A percentile compares a stretch with the other conserved stretches of the same genome.
Conservation (phyloP, 257 asterid species). For the Nicotiana otophora region DNA sequence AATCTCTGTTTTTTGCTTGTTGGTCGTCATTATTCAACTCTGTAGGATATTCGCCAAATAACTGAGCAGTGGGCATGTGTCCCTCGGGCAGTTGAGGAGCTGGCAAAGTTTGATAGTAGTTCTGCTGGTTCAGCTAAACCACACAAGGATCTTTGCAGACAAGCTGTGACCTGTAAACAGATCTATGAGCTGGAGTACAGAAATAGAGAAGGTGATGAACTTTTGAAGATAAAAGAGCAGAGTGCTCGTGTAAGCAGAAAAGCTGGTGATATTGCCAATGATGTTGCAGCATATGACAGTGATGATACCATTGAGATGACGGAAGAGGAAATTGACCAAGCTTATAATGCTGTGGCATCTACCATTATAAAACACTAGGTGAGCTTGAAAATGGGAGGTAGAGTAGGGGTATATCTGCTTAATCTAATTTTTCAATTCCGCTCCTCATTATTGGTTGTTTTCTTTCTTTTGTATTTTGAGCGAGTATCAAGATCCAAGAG, state of each 20-base stretch:
- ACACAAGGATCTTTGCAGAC: conserved; percentile 49
- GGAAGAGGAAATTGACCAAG: conserved; percentile 83
- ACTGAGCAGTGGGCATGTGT: conserved; percentile 81
- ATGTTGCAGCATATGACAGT: conserved; percentile 41
- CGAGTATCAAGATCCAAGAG: neutral
- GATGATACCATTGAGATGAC: conserved; percentile 94
- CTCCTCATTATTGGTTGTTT: neutral
- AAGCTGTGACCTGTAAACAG: conserved; percentile 57
- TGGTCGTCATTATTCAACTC: neutral
- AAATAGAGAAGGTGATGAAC: conserved; percentile 33
- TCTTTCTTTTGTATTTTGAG: neutral
- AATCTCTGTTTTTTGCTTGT: neutral
- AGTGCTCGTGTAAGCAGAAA: conserved; percentile 20
- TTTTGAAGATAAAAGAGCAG: conserved; percentile 23
- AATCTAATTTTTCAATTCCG: neutral
- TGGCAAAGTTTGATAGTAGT: conserved; percentile 36
- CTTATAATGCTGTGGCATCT: conserved; percentile 43
- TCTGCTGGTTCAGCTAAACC: conserved; percentile 16
- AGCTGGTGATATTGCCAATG: conserved; percentile 12
- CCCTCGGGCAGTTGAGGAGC: conserved; percentile 76
- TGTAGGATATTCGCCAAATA: conserved; percentile 46
- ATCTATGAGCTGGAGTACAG: conserved; percentile 69
- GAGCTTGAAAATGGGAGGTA: neutral
- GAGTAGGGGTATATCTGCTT: neutral
- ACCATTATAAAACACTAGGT: neutral